Evolutionary conservation across 768 basidiomycete species (phyloP), one percentile per base, ranked within the genome.

Genomic region (Tylopilus subfusipes): DNA sequence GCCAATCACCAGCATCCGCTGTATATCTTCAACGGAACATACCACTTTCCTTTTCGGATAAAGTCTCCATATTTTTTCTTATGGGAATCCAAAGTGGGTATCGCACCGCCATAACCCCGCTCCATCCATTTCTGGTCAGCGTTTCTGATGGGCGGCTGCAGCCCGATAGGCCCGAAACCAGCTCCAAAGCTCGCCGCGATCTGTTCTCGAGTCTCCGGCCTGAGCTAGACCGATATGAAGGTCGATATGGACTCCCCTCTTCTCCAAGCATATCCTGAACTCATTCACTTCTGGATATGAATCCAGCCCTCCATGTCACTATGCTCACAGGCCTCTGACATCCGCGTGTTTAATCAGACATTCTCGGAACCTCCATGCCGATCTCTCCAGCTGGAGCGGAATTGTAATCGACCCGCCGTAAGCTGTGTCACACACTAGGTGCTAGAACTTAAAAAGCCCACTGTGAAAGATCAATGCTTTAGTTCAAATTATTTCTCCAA

Each of bases 361-460:
- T 27, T 14, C 30, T 51, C n/a, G n/a, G 13, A 16, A 27, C 40
- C 31, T 5, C 6, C 11, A 29, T 56, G 42, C 45, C 48, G 29
- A 54, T 53, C 52, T 39, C 44, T 16, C 29, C 25, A 46, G 27
- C 14, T 16, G 40, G 36, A 47, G 50, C 6, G 5, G n/a, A 24
- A 12, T 46, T 45, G 11, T 3, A 10, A 3, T 22, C 39, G 11
- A 22, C 19, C 24, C 31, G 4, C 21, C 30, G 13, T 21, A 48
- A 34, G 65, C 64, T 68, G 63, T 66, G 57, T 25, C 18, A 2
- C 39, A 2, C 30, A 2, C 36, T 29, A 40, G 24, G 30, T 44
- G 1, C 25, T 47, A 38, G 24, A 36, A 13, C 34, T 56, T 64
- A 64, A 65, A n/a, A 57, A 25, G 27, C 29, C 19, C 12, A 44